A percentile compares a stretch with the other conserved stretches of the same genome.
Conservation (phyloP, 2,329 filamentous ascomycete genomes). For the Nemania diffusa region DNA sequence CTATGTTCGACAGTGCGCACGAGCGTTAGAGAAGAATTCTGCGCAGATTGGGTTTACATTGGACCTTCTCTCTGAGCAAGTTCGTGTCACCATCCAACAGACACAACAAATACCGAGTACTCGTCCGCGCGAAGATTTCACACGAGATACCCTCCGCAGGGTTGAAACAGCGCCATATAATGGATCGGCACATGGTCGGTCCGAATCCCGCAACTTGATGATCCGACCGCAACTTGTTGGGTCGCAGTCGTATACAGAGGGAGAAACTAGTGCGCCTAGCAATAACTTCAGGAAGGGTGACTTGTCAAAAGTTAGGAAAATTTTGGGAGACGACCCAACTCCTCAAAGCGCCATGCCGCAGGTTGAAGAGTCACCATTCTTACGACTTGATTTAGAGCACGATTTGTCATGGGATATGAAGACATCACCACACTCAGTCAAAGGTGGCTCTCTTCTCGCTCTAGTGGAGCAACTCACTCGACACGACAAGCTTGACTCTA, state of each 20-base stretch:
- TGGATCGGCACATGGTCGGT: constrained; percentile 62
- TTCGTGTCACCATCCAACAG: constrained; percentile 67
- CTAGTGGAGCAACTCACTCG: constrained; percentile 95
- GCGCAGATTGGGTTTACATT: constrained; percentile 89
- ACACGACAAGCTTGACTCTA: constrained; percentile 94
- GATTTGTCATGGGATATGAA: constrained; percentile 93
- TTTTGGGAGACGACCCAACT: constrained; percentile 72
- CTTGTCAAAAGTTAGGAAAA: constrained; percentile 72
- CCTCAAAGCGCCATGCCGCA: constrained; percentile 58
- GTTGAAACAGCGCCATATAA: constrained; percentile 68
- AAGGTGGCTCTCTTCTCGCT: constrained; percentile 87
- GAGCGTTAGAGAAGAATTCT: constrained; percentile 85
- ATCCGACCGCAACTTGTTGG: constrained; percentile 60
- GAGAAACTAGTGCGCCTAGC: constrained; percentile 57
- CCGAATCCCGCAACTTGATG: constrained; percentile 61
- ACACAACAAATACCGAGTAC: constrained; percentile 45
- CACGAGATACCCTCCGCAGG: constrained; percentile 65
- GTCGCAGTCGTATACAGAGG: constrained; percentile 74
- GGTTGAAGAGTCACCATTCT: constrained; percentile 83
- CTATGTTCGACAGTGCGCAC: constrained; percentile 79
- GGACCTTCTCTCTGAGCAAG: constrained; percentile 85
- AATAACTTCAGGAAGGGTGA: constrained; percentile 68
- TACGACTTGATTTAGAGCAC: constrained; percentile 86
- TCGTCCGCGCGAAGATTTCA: constrained; percentile 58
- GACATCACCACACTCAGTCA: constrained; percentile 77